Base-by-base conservation (phyloP, 805 yeast genomes). In the Ogataea naganishii region DNA sequence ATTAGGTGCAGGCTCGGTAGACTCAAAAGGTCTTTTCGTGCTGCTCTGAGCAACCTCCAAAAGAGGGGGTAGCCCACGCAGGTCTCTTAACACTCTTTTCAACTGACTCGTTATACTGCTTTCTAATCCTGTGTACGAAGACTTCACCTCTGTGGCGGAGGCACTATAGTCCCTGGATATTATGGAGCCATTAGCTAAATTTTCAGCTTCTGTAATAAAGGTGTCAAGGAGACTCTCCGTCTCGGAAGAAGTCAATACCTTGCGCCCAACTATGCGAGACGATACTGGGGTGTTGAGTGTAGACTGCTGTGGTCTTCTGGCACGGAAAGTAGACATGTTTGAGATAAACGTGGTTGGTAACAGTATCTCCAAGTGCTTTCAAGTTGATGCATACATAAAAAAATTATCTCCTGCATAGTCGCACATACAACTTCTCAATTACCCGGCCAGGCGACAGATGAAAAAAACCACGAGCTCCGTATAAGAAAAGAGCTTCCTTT, bases 201-300 rank as follows among this genome's bases (percentile, higher is more conserved):
- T 24, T 14, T 47, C 56, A 24, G 45, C 37, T 9, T 43, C 44
- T 8, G 33, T 37, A 14, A 53, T 40, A 34, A 51, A 53, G 17
- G 37, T 32, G 26, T 41, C 50, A 22, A 53, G 24, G 15, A 46
- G 27, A 20, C 24, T 28, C 32, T 47, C 53, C 1, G 48, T 47
- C 27, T 42, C 41, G 5, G 44, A 47, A 14, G 33, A 29, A 7
- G 36, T 38, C 13, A 53, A 17, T 4, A 44, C 24, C 4, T 19
- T 31, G 1, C 42, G 21, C 18, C 29, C 35, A 15, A 43, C 18
- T 5, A 64, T 51, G 14, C 53, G 58, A 3, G 64, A 48, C 15
- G 62, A 51, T 1, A 68, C 64, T 7, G 79, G 75, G 2, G 64
- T 54, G 33, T 68, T 66, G 17, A 70, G 62, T 1, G 70, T 66